Evolutionary conservation across 192 early-diverging fungal species (phyloP), one percentile per base, ranked within the genome.

Genomic region (Coemansia sp.): DNA sequence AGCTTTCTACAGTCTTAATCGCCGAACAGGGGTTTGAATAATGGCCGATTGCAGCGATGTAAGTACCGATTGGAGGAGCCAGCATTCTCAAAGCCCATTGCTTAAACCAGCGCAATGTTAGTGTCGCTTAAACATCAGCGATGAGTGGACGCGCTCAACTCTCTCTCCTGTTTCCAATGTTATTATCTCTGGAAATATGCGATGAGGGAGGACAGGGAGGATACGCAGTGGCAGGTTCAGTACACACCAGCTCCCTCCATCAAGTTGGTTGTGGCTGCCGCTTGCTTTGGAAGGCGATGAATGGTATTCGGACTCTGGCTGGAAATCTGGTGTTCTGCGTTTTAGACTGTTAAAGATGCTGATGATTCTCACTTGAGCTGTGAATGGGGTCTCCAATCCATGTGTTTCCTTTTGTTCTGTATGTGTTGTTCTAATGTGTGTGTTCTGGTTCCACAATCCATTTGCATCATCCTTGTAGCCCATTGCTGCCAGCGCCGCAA

Each of bases 41-140:
- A 79, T 78, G 76, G 76, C 42, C 54, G 72, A 68, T 65, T 60
- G 60, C 73, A 63, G 46, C 32, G 66, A 58, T 69, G 72, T 80
- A 68, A 80, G 77, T 63, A 32, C 47, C 36, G 1, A 19, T 32
- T 32, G 32, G 32, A 32, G 8, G 51, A 22, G 8, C 4, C 51
- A 54, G 21, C 7, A 54, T 7, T 4, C 51, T 8, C 51, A 19
- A 54, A 26, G n/a, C n/a, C n/a, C n/a, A n/a, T n/a, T n/a, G n/a
- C n/a, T n/a, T n/a, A n/a, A n/a, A n/a, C n/a, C n/a, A n/a, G 32
- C 32, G 32, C 32, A 32, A 4, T 32, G 32, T 2, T 32, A 32
- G 32, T 32, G 32, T 32, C 4, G 32, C 32, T 32, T 32, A 32
- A 32, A 32, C 32, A 32, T 32, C 4, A 2, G 32, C 32, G 32